These are phyloP conservation scores for Candida ulmi DNA, from an alignment of 805 yeast genomes.

Conservation along the genomic window DNA sequence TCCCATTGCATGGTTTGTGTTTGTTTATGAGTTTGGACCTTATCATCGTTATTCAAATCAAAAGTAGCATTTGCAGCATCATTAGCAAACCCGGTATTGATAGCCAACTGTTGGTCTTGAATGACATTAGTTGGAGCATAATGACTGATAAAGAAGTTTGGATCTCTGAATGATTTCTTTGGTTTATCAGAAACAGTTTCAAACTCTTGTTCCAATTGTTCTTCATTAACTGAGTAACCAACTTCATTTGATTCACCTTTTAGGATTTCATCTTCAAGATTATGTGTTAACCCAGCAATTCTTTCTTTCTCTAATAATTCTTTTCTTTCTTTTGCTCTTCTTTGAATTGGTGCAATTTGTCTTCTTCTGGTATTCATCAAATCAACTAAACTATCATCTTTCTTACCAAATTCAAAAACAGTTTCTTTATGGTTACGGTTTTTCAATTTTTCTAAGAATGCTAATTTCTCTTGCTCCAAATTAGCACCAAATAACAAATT, in stretches of 20 bases:
- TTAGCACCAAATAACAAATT: constrained; percentile 76
- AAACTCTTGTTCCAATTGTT: constrained; percentile 31
- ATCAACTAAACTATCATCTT: constrained; percentile 63
- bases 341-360: constrained; percentile 85
- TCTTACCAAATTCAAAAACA: constrained; percentile 81
- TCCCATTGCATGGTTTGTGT: constrained; percentile 82
- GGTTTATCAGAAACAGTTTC: constrained; percentile 26
- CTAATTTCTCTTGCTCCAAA: constrained; percentile 65
- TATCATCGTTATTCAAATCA: constrained; percentile 77
- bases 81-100: constrained; percentile 60
- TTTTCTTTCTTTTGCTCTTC: constrained; percentile 64
- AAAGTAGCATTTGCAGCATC: constrained; percentile 85
- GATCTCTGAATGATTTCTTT: constrained; percentile 64
- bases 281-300: constrained; percentile 66
- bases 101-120: constrained; percentile 73
- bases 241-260: constrained; percentile 43
- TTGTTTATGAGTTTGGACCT: constrained; percentile 61
- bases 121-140: constrained; percentile 77
- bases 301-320: constrained; percentile 69
- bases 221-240: constrained; percentile 41
- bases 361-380: constrained; percentile 83
- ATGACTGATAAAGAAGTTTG: constrained; percentile 77
- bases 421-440: constrained; percentile 78
- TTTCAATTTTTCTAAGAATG: constrained; percentile 64
- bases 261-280: constrained; percentile 68